Conservation (phyloP, 106 monocot genomes). For the Apostasia shenzhenica region DNA sequence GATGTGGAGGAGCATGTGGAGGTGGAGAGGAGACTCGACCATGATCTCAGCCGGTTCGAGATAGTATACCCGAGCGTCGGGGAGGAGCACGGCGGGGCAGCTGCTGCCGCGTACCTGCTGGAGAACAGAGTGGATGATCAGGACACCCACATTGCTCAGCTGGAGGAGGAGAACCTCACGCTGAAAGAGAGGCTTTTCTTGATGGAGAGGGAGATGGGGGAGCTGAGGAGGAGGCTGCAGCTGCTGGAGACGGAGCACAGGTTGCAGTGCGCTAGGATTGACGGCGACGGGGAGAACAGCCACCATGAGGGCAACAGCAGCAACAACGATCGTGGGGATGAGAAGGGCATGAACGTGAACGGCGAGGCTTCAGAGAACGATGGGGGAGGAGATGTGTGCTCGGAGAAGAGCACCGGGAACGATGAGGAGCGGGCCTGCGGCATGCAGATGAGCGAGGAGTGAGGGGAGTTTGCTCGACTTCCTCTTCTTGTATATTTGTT, state of each 20-base stretch:
- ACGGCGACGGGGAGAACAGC: not conserved
- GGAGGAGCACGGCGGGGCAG: conserved; percentile 11
- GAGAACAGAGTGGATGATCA: conserved; percentile 66
- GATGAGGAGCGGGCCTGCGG: conserved; percentile 3
- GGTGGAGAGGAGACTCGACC: conserved; percentile 76
- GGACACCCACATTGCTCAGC: conserved; percentile 61
- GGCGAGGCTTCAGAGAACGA: conserved; percentile 44
- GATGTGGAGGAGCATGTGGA: conserved; percentile 65
- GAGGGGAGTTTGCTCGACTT: not conserved
- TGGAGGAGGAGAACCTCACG: conserved; percentile 91
- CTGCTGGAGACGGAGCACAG: conserved; percentile 33
- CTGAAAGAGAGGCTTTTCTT: conserved; percentile 79
- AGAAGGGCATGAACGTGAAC: conserved; percentile 12
- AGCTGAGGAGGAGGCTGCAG: conserved; percentile 48
- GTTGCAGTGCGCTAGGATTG: not conserved
- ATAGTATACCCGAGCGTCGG: conserved; percentile 29
- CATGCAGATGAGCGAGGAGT: not conserved
- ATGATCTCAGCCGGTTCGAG: conserved; percentile 52
- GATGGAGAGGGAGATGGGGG: conserved; percentile 83
- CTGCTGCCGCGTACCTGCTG: conserved; percentile 22
- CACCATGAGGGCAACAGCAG: not conserved
- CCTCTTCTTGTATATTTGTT: not conserved
- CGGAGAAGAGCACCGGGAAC: conserved; percentile 42
- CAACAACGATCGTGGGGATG: not conserved
- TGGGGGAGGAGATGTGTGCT: conserved; percentile 34